Conservation (phyloP, 257 asterid genomes). For the Solanum ossicruentum region DNA sequence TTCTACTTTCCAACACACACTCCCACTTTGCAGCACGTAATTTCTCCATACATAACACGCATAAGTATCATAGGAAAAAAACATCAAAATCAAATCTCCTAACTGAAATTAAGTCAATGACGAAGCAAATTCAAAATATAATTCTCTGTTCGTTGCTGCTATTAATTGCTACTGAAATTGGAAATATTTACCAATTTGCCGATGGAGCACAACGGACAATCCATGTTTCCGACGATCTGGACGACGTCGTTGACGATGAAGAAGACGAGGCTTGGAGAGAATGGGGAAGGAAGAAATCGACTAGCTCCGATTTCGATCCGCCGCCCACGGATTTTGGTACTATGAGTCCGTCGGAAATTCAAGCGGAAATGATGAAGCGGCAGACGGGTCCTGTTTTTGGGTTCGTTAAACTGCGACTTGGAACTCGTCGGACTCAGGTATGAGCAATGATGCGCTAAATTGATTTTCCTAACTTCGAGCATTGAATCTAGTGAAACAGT, state of each 20-base stretch:
- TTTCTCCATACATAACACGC: neutral
- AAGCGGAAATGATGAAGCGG: slow-evolving; percentile 60
- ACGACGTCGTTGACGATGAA: slow-evolving; percentile 85
- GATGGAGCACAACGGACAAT: slow-evolving; percentile 38
- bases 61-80: too few species aligned
- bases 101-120: neutral
- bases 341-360: slow-evolving; percentile 41
- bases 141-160: neutral
- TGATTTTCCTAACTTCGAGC: neutral
- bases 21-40: neutral
- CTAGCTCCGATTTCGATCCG: slow-evolving; percentile 51
- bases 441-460: neutral
- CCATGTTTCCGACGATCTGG: slow-evolving; percentile 76
- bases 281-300: slow-evolving; percentile 61
- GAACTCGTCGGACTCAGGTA: slow-evolving; percentile 56
- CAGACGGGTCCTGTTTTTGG: slow-evolving; percentile 81
- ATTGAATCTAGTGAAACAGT: neutral
- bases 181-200: slow-evolving; percentile 12
- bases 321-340: slow-evolving; percentile 53
- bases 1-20: neutral
- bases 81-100: neutral
- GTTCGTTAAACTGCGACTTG: slow-evolving; percentile 78
- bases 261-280: slow-evolving; percentile 84
- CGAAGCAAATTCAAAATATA: neutral
- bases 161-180: slow-evolving; percentile 18